A percentile compares a stretch with the other conserved stretches of the same genome.
Conservation (phyloP, 2,329 filamentous ascomycete species). For the Aspergillus udagawae region DNA sequence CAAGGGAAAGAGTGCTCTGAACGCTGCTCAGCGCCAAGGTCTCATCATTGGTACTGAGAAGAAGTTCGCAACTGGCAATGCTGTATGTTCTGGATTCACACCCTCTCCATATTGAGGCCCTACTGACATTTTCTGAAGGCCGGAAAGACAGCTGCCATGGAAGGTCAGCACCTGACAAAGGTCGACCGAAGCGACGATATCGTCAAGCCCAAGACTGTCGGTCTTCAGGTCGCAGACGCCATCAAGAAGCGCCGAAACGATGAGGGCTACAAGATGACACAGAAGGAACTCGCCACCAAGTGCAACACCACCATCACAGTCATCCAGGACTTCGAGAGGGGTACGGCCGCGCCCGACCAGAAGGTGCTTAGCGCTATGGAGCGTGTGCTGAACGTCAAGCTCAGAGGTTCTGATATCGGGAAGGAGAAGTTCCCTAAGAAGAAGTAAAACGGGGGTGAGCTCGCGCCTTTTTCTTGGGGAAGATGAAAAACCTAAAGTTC, state of each 20-base stretch:
- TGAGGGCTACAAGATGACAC: conserved; percentile 91
- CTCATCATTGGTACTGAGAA: conserved; percentile 81
- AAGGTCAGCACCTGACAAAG: conserved; percentile 95
- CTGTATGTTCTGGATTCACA: conserved; percentile 54
- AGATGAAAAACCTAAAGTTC: conserved; percentile 9
- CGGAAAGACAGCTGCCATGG: conserved; percentile 48
- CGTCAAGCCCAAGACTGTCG: conserved; percentile 91
- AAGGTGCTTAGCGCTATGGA: conserved; percentile 76
- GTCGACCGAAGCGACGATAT: conserved; percentile 97
- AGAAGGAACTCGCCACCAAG: conserved; percentile 80
- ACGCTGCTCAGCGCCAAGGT: conserved; percentile 81
- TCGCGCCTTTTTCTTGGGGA: conserved; percentile 21
- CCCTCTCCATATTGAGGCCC: neutral
- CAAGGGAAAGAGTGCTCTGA: conserved; percentile 76
- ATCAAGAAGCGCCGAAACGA: conserved; percentile 76
- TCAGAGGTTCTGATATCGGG: conserved; percentile 81
- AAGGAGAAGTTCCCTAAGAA: conserved; percentile 77
- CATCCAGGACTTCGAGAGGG: conserved; percentile 82
- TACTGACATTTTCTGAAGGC: conserved; percentile 34
- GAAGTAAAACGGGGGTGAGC: conserved; percentile 45
- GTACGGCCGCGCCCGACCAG: conserved; percentile 73
- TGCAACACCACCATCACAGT: conserved; percentile 81
- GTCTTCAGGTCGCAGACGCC: conserved; percentile 72
- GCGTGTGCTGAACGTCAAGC: conserved; percentile 79
- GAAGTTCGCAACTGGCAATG: conserved; percentile 76